A percentile compares a stretch with the other conserved stretches of the same genome.
These are phyloP conservation scores for Margaritispora aquatica DNA, from an alignment of 495 filamentous ascomycete genomes.

Conservation along the genomic window DNA sequence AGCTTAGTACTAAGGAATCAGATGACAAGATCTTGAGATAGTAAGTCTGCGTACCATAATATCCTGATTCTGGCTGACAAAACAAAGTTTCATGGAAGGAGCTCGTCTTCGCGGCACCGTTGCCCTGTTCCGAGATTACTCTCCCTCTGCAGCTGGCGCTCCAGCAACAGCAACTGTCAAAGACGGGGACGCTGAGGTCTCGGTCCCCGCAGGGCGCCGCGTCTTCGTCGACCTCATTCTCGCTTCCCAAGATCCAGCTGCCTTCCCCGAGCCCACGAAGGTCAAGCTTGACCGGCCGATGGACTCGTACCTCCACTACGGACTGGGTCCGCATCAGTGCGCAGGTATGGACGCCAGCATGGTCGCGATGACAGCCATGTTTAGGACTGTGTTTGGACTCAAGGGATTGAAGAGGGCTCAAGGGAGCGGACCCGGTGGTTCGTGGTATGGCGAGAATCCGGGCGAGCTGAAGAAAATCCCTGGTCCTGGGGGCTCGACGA, in stretches of 20 bases:
- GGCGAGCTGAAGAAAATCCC: conserved; percentile 62
- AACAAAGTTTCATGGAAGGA: conserved; percentile 52
- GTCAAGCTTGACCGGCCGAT: conserved; percentile 63
- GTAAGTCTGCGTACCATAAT: conserved; percentile 7
- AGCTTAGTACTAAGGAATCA: conserved; percentile 37
- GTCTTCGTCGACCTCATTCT: conserved; percentile 50
- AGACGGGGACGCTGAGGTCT: conserved; percentile 42
- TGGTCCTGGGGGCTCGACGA: conserved; percentile 49
- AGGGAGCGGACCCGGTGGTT: conserved; percentile 30
- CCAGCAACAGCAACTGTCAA: conserved; percentile 36
- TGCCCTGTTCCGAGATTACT: conserved; percentile 46
- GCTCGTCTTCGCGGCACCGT: conserved; percentile 57
- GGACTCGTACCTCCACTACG: conserved; percentile 63
- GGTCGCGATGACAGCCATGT: conserved; percentile 61
- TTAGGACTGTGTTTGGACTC: conserved; percentile 28
- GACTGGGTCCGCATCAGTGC: conserved; percentile 53
- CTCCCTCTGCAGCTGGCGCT: conserved; percentile 14
- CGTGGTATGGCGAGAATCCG: conserved; percentile 19
- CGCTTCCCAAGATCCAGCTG: conserved; percentile 51
- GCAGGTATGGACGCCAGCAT: conserved; percentile 56
- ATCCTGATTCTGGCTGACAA: neutral
- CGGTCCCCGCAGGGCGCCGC: conserved; percentile 31
- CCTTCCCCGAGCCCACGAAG: conserved; percentile 63
- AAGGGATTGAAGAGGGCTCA: conserved; percentile 47
- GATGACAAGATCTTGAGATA: conserved; percentile 39